Percentiles rank a stretch among this genome's conserved stretches.
Conservation (phyloP, 345 rosid species). For the Anastatica hierochuntica region DNA sequence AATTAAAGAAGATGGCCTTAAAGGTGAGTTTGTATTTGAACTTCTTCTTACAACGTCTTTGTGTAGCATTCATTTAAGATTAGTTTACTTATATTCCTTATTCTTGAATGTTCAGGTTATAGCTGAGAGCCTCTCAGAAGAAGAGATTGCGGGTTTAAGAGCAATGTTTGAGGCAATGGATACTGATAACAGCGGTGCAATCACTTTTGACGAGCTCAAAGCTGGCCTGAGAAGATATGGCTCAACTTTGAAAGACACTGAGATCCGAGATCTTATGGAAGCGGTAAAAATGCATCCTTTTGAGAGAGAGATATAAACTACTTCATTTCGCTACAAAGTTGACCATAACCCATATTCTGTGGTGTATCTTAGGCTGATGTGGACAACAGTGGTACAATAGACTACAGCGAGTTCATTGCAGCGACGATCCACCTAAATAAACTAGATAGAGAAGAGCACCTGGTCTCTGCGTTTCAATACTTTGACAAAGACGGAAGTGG, state of each 20-base stretch:
- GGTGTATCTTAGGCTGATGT: slow-evolving; percentile 63
- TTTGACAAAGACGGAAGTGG: slow-evolving; percentile 97
- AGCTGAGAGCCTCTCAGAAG: slow-evolving; percentile 98
- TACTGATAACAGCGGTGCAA: slow-evolving; percentile 95
- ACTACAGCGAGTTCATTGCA: slow-evolving; percentile 94
- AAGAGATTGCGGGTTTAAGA: slow-evolving; percentile 91
- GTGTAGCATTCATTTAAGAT: too few relatives aligned
- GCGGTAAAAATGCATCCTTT: slow-evolving; percentile 46
- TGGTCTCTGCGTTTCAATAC: slow-evolving; percentile 83
- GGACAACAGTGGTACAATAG: slow-evolving; percentile 96
- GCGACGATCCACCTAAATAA: slow-evolving; percentile 97
- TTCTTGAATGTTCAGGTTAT: slow-evolving; percentile 46
- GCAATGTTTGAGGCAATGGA: slow-evolving; percentile 94
- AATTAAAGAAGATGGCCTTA: slow-evolving; percentile 96
- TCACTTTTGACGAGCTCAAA: slow-evolving; percentile 95
- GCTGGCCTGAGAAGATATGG: slow-evolving; percentile 91
- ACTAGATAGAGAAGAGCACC: slow-evolving; percentile 95
- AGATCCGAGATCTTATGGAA: slow-evolving; percentile 95
- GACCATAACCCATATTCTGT: too few relatives aligned
- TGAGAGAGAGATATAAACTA: too few relatives aligned
- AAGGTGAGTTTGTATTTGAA: slow-evolving; percentile 37
- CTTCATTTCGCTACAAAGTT: too few relatives aligned
- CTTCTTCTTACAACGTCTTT: background rate
- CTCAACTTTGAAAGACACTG: slow-evolving; percentile 83
- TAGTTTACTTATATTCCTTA: too few relatives aligned